phyloP scores from a whole-genome alignment of 352 stramenopile genomes.

The Phytopythium sindhum region DNA sequence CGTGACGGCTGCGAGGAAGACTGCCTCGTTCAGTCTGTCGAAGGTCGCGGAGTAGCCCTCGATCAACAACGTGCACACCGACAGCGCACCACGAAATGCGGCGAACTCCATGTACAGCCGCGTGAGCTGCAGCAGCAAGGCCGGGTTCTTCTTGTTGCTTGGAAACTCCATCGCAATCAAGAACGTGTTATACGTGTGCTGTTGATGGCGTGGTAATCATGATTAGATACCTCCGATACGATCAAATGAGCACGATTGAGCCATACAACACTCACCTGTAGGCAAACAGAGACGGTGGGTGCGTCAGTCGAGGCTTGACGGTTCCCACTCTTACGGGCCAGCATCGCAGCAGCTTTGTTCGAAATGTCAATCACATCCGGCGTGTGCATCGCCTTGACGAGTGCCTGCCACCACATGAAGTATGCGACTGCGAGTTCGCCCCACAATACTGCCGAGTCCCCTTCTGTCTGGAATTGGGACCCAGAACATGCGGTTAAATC shows the following conservation, averaged over 20 bases:
- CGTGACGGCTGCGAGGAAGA: conserved; percentile 64
- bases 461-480: conserved; percentile 33
- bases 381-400: conserved; percentile 38
- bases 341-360: neutral
- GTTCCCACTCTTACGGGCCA: neutral
- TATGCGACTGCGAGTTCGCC: conserved; percentile 53
- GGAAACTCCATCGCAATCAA: conserved; percentile 80
- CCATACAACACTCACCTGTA: neutral
- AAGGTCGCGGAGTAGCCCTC: conserved; percentile 46
- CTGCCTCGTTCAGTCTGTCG: conserved; percentile 38
- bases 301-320: neutral
- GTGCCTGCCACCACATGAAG: conserved; percentile 53
- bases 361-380: conserved; percentile 19
- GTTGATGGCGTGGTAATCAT: neutral
- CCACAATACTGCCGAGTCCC: conserved; percentile 56
- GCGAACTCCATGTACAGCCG: conserved; percentile 71
- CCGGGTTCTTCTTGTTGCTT: conserved; percentile 56
- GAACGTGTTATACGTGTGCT: conserved; percentile 72
- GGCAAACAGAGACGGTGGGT: neutral
- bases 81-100: conserved; percentile 54
- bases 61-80: conserved; percentile 63
- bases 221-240: neutral
- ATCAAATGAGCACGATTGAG: neutral
- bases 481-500: neutral
- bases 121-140: conserved; percentile 47